Percentiles rank a stretch among this genome's conserved stretches.
These are phyloP conservation scores for Yamadazyma triangularis DNA, from an alignment of 1,139 yeast species.

Conservation along the genomic window DNA sequence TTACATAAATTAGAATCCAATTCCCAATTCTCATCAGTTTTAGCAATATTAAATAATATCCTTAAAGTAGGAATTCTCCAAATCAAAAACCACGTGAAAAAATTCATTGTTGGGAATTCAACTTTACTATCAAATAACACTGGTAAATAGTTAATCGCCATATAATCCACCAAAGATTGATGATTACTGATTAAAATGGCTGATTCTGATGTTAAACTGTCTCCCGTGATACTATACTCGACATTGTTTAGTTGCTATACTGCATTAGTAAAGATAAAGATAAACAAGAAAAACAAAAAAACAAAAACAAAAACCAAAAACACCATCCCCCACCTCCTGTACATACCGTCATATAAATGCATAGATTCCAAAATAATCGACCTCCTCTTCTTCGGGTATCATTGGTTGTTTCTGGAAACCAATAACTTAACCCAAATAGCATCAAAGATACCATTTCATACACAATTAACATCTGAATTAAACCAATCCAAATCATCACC, in stretches of 20 bases:
- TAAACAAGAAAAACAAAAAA: no score
- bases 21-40: conserved; percentile 64
- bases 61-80: conserved; percentile 53
- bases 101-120: conserved; percentile 40
- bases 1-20: conserved; percentile 30
- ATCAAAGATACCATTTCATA: conserved; percentile 24
- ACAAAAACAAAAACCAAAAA: background rate
- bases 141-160: conserved; percentile 40
- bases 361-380: conserved; percentile 31
- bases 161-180: conserved; percentile 50
- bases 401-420: conserved; percentile 26
- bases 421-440: conserved; percentile 13
- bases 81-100: conserved; percentile 57
- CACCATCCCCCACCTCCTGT: no score
- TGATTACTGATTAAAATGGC: conserved; percentile 53
- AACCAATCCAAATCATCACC: conserved; percentile 11
- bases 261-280: conserved; percentile 3
- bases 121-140: conserved; percentile 9
- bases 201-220: conserved; percentile 37
- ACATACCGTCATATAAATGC: conserved; percentile 31
- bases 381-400: conserved; percentile 19
- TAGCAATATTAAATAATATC: conserved; percentile 37
- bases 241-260: conserved; percentile 33
- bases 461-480: conserved; percentile 10
- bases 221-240: conserved; percentile 38